phyloP scores from a whole-genome alignment of 192 early-diverging fungal genomes.

The Paraglomus brasilianum region DNA sequence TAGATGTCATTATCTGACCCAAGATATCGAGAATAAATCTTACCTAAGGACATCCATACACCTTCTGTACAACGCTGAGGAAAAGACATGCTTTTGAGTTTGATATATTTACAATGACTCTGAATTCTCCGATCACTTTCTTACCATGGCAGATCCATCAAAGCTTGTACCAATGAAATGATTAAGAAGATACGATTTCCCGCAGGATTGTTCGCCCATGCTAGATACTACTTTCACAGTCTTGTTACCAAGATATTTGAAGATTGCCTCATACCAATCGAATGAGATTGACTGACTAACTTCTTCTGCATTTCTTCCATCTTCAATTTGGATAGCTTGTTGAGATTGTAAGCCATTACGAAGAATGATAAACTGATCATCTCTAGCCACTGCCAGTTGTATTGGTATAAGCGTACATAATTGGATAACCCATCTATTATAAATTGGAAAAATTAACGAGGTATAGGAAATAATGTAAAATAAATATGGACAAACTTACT shows the following conservation, averaged over 20 bases:
- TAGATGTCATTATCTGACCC: background rate
- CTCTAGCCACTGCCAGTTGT: constrained; percentile 29
- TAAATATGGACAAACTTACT: constrained; percentile 6
- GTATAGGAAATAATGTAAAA: background rate
- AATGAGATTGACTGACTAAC: constrained; percentile 14
- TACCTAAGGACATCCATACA: constrained; percentile 32
- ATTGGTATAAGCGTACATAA: constrained; percentile 20
- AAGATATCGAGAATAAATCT: background rate
- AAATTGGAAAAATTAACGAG: background rate
- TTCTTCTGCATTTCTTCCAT: constrained; percentile 3
- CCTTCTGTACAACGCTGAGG: constrained; percentile 34
- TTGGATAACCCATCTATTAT: constrained; percentile 20
- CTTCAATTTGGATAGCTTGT: constrained; percentile 13
- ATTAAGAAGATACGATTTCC: constrained; percentile 32
- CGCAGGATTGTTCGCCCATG: constrained; percentile 33
- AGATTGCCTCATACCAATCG: constrained; percentile 31
- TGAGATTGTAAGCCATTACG: constrained; percentile 23
- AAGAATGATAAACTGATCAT: constrained; percentile 25
- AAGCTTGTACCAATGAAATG: constrained; percentile 25
- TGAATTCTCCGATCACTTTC: background rate
- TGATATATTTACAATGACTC: background rate
- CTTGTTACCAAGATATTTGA: constrained; percentile 23
- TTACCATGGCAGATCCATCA: constrained; percentile 34
- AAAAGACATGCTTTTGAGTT: background rate
- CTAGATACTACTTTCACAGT: constrained; percentile 30